Base-by-base conservation (phyloP, 1,139 yeast species). In the Geotrichum histeridarum region DNA sequence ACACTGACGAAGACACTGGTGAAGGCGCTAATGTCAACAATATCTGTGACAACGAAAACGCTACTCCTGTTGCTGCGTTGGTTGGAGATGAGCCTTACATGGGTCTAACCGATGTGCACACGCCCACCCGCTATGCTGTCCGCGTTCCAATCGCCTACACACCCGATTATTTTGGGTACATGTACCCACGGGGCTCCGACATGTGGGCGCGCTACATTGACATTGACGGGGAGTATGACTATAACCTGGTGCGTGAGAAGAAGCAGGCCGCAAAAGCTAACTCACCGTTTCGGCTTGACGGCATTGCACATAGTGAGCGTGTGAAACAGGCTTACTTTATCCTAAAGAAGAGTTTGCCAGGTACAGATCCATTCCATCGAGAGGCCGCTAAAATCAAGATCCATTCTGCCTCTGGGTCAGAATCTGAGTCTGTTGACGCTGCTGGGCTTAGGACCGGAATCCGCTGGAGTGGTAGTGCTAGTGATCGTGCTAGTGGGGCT, bases 1-100 rank as follows among this genome's bases (percentile, higher is more conserved):
- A 42, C 11, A 30, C 47, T 11, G 22, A 5, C 32, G 5, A 22
- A 5, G 5, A 22, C 27, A 22, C 3, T 5, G 42, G 22, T 2
- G 18, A 30, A 27, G 53, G 30, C 27, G 47, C 17, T 14, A 37
- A 43, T 33, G n/a, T n/a, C 27, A 22, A 5, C 27, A 3, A 5
- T 22, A 22, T 22, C 27, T 51, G 56, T 36, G 53, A 54, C 12
- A 57, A 60, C 42, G 60, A 57, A 1, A 42, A 53, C 7, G 61
- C 53, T 14, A 35, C 49, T 1, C 68, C 69, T 0, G 52, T 63
- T 1, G 58, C 60, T n/a, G 66, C 67, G 3, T 49, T 66, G 18
- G 44, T 66, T 38, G 59, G 64, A 0, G 69, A 66, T 49, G 67
- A 66, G 48, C 63, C 65, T 1, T 62, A 62, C 50, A 58, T 59